phyloP scores from a whole-genome alignment of 148 eudicot genomes.

The Rhododendron ferrugineum region DNA sequence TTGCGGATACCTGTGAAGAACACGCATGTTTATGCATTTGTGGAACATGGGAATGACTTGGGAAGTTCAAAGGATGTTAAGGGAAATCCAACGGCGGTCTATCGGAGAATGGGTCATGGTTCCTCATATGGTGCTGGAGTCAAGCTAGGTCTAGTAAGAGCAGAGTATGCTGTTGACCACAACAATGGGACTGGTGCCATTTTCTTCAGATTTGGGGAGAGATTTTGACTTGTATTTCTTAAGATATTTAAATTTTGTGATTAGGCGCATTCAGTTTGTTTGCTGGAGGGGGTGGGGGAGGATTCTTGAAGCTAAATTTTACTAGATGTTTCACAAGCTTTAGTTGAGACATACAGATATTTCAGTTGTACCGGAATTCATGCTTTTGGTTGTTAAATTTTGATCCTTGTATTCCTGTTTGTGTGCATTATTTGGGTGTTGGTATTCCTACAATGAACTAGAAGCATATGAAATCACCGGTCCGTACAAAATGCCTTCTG shows the following conservation, averaged over 20 bases:
- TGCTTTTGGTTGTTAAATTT: slow-evolving; percentile 3
- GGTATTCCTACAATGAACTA: neutral
- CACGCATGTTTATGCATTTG: slow-evolving; percentile 77
- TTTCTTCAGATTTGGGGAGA: slow-evolving; percentile 94
- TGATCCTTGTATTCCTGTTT: neutral
- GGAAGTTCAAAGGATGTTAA: slow-evolving; percentile 89
- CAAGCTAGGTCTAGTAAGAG: slow-evolving; percentile 85
- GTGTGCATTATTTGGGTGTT: neutral
- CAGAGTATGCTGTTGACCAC: slow-evolving; percentile 91
- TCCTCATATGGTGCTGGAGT: slow-evolving; percentile 90
- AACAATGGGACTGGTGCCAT: slow-evolving; percentile 81
- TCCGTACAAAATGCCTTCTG: neutral
- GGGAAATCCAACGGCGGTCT: slow-evolving; percentile 95
- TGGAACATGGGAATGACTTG: slow-evolving; percentile 89
- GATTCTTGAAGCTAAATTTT: slow-evolving; percentile 5
- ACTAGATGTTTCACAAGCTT: neutral
- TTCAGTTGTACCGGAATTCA: neutral
- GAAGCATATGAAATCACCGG: neutral
- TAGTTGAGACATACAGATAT: neutral
- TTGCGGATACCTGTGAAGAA: slow-evolving; percentile 75
- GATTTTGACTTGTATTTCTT: slow-evolving; percentile 44
- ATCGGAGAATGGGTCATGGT: slow-evolving; percentile 86
- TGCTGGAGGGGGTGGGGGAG: neutral
- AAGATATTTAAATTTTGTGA: slow-evolving; percentile 12
- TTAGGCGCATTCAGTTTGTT: neutral